phyloP scores from a whole-genome alignment of 1,139 yeast genomes.

The Lodderomyces oxycetoniae region DNA sequence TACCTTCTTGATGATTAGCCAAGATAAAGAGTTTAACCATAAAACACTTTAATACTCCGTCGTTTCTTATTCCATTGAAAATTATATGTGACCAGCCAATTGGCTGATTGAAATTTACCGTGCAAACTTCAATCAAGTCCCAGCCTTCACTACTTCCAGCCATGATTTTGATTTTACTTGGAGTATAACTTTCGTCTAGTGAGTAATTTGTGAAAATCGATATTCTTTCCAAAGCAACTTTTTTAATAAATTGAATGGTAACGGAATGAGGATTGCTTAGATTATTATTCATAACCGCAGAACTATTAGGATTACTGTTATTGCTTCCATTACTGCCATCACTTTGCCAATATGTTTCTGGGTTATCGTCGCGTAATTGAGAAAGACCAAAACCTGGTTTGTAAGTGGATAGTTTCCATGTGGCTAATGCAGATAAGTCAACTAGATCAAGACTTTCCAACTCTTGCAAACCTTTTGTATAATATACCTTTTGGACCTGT shows the following conservation, averaged over 20 bases:
- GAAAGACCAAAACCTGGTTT: conserved; percentile 71
- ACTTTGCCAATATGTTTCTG: conserved; percentile 86
- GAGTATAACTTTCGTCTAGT: conserved; percentile 90
- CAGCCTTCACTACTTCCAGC: conserved; percentile 84
- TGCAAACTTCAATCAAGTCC: conserved; percentile 72
- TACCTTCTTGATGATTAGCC: conserved; percentile 92
- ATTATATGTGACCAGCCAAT: conserved; percentile 82
- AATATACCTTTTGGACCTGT: conserved; percentile 40
- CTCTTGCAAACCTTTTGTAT: conserved; percentile 47
- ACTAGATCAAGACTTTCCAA: conserved; percentile 54
- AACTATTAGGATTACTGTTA: conserved; percentile 19
- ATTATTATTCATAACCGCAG: conserved; percentile 30
- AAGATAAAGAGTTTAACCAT: conserved; percentile 64
- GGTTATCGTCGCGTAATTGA: conserved; percentile 70
- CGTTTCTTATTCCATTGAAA: conserved; percentile 57
- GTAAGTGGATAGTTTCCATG: conserved; percentile 78
- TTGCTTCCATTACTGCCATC: conserved; percentile 58
- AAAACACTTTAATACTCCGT: conserved; percentile 66
- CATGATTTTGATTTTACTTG: conserved; percentile 61
- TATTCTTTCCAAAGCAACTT: conserved; percentile 65
- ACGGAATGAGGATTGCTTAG: conserved; percentile 77
- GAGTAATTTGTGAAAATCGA: conserved; percentile 64
- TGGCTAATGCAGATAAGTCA: conserved; percentile 77
- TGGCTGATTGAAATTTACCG: conserved; percentile 64
- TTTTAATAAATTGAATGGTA: conserved; percentile 76